Evolutionary conservation across 305 asterid species (phyloP), one percentile per base, ranked within the genome.

Genomic region (Solanum hybrid): DNA sequence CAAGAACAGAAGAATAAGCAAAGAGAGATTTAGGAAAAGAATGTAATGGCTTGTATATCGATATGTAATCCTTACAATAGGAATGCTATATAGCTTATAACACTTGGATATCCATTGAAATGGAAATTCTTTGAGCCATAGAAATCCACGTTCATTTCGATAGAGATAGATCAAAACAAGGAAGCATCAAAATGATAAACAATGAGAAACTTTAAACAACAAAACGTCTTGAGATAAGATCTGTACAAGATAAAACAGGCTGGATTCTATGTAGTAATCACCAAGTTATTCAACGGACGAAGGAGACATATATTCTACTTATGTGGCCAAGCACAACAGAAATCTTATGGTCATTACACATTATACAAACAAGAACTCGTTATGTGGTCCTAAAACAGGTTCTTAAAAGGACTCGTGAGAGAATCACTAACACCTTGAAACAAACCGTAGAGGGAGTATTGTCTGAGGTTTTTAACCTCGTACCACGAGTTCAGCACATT

Each of bases 401-500:
- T 90, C 17, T 70, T 57, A 81, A 95, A 93, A 4, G 95, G 93
- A 90, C 93, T 90, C 22, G 94, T 91, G 73, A 94, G 84, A 80
- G 95, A 91, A 89, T 93, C 92, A 2, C 92, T 91, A 20, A 95
- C 90, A 80, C 90, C 90, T 4, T 95, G 93, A 70, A 94, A 97
- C 85, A 97, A 91, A 83, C 91, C 93, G 61, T 90, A 97, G 68
- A 97, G 95, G 27, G 99, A 96, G 89, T 97, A 93, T 68, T 95
- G 99, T 79, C 97, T 91, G 87, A 97, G 98, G 24, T 94, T 96
- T 0, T 95, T 96, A 68, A 96, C 98, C 94, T 97, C 98, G 51
- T 96, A 96, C 99, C 98, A 96, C 0, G 99, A 96, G 90, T 96
- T 96, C 24, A 97, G 94, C 24, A 96, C 98, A 1, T 85, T 34